Evolutionary conservation across 805 yeast species (phyloP), one percentile per base, ranked within the genome.

Genomic region (Barnettozyma sucrosica): DNA sequence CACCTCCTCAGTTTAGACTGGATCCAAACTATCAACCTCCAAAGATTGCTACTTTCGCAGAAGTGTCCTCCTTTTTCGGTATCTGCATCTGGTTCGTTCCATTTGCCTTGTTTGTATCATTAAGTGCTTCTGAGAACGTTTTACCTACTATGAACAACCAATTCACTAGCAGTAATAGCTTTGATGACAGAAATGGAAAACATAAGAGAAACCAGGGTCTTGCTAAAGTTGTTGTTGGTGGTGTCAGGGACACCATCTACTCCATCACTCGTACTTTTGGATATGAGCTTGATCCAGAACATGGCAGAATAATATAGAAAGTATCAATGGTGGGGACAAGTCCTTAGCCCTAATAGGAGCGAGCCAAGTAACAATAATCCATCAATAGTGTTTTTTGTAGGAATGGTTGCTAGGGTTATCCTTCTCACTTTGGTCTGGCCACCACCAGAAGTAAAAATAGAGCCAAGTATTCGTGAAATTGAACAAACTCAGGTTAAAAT

Each of bases 21-120:
- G 73, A 69, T 54, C 75, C 86, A 43, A 73, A 74, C 43, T 83
- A 81, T 58, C 66, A 66, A 20, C 78, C 86, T 41, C 85, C 85
- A 13, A 76, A 79, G 41, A 77, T 87, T 46, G 95, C 96, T 2
- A 74, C 85, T 11, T 92, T 92, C 61, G 73, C 89, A 1, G 96
- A 93, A 62, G 87, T 93, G 4, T 87, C 97, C n/a, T 85, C 97
- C 3, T 93, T 93, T 65, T 90, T 93, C 62, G 99, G 97, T 1
- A 67, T 93, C 37, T 83, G 93, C 57, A 82, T 93, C 18, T 93
- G 99, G 99, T 75, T 92, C 50, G 78, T 93, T 25, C 99, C 99
- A 30, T 89, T 93, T 64, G 83, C 96, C 4, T 72, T 93, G 48
- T 92, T 93, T 65, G 92, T 93, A 16, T 84, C 96, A 26, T 71